Evolutionary conservation across 768 basidiomycete species (phyloP).

Genomic region (Psilocybe cyanescens): DNA sequence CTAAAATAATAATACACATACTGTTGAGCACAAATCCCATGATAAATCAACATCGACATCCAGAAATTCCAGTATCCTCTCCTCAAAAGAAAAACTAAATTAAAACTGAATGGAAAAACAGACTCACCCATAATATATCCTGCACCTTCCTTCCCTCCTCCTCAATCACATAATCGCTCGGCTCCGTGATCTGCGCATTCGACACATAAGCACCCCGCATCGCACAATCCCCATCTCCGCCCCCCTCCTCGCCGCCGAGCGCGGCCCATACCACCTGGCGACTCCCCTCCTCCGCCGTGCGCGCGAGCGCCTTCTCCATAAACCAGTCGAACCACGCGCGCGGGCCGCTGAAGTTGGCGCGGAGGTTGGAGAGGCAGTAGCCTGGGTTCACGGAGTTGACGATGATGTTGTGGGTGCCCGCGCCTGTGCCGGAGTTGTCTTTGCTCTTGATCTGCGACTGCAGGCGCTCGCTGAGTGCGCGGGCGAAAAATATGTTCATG

Average conservation of each 20-base stretch:
- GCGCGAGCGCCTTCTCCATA: conserved; percentile 37
- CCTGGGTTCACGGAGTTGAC: conserved; percentile 48
- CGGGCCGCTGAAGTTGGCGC: conserved; percentile 22
- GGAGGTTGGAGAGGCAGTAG: conserved; percentile 42
- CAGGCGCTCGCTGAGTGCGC: conserved; percentile 38
- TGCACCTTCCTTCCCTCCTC: conserved; percentile 28
- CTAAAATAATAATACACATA: conserved; percentile 3
- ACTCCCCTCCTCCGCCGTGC: conserved; percentile 41
- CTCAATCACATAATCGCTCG: conserved; percentile 31
- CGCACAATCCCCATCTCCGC: neutral
- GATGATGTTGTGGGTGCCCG: conserved; percentile 28
- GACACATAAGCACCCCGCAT: conserved; percentile 35
- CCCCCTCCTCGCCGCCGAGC: conserved; percentile 22
- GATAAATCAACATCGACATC: too few species aligned
- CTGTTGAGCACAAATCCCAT: too few species aligned
- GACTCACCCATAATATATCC: conserved; percentile 34
- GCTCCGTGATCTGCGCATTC: conserved; percentile 27
- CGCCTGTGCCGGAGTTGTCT: too few species aligned
- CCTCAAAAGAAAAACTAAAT: too few species aligned
- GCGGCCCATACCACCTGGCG: conserved; percentile 37
- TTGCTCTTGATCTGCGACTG: too few species aligned
- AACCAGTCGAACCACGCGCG: conserved; percentile 22
- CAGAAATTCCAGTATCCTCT: too few species aligned
- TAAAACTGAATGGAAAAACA: neutral
- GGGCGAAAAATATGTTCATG: conserved; percentile 44